Base-by-base conservation (phyloP, 805 yeast species). In the Peterozyma toletana region DNA sequence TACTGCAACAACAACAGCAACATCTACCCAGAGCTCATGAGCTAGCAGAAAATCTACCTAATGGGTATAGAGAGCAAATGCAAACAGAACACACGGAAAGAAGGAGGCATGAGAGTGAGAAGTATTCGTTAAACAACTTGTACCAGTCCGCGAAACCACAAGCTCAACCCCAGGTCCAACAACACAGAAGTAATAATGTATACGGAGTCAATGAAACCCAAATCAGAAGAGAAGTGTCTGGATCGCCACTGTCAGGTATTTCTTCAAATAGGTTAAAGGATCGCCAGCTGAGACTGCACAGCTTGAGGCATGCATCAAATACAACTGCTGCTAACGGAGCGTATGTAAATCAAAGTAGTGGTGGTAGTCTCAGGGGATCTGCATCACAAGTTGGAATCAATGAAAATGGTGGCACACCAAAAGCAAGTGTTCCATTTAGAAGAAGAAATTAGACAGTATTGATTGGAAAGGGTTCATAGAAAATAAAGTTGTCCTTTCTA, bases 111-210 rank as follows among this genome's bases (percentile, higher is more conserved):
- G 37, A 42, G 34, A 34, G 33, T 30, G 40, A 44, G 31, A 47
- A 44, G 17, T 45, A 47, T 37, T 47, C 49, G 10, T 43, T 47
- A 33, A 47, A 41, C 15, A 42, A 45, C 30, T 44, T 47, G 5
- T 47, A 47, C 27, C 38, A 33, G 15, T 43, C 48, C 5, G 35
- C 13, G n/a, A 38, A 40, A 33, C 33, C 27, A 11, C 42, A 9
- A 30, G 11, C 35, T 6, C 43, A 41, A 16, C 40, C 17, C 6
- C 14, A 13, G 36, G 9, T 18, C 15, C 31, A 16, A 30, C 30
- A 33, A 3, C 34, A 21, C 27, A 21, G 27, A 21, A 21, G 27
- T 7, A 21, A 21, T 21, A 17, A 30, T 16, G 9, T 14, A 30
- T 13, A 21, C 33, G 27, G 21, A n/a, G n/a, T n/a, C 37, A 27